Conservation (phyloP, 805 yeast species). For the Candida methanosorbosa region DNA sequence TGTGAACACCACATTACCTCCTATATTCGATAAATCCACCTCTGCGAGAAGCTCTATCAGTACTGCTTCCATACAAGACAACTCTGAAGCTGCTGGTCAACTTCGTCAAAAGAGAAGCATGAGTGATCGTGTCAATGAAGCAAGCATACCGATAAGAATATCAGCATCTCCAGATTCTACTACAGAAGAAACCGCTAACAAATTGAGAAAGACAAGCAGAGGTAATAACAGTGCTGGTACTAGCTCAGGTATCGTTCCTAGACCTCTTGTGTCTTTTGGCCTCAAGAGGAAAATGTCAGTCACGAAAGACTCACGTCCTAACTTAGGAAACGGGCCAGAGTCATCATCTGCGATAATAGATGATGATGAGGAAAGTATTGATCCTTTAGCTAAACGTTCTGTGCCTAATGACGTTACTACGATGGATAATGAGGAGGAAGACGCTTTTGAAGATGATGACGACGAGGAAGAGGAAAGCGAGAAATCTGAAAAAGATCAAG, state of each 20-base stretch:
- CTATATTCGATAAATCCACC: background rate
- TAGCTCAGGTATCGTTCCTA: too few relatives aligned
- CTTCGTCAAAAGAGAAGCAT: background rate
- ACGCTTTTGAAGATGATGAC: background rate
- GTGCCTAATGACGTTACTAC: too few relatives aligned
- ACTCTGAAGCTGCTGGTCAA: background rate
- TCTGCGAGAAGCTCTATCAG: background rate
- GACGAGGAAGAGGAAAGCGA: background rate
- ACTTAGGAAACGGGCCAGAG: background rate
- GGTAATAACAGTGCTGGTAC: too few relatives aligned
- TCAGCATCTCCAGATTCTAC: too few relatives aligned
- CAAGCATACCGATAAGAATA: background rate
- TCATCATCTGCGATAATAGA: background rate
- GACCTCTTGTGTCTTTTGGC: too few relatives aligned
- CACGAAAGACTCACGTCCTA: too few relatives aligned
- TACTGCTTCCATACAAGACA: background rate
- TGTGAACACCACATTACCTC: background rate
- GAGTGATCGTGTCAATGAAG: background rate
- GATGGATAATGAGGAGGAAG: background rate
- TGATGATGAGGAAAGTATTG: background rate
- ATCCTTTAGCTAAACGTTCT: too few relatives aligned
- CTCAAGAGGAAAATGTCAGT: too few relatives aligned
- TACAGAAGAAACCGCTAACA: too few relatives aligned
- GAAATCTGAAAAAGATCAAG: constrained; percentile 1
- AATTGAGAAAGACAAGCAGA: too few relatives aligned